phyloP scores from a whole-genome alignment of 2,329 filamentous ascomycete genomes.

The Xylaria sp. region DNA sequence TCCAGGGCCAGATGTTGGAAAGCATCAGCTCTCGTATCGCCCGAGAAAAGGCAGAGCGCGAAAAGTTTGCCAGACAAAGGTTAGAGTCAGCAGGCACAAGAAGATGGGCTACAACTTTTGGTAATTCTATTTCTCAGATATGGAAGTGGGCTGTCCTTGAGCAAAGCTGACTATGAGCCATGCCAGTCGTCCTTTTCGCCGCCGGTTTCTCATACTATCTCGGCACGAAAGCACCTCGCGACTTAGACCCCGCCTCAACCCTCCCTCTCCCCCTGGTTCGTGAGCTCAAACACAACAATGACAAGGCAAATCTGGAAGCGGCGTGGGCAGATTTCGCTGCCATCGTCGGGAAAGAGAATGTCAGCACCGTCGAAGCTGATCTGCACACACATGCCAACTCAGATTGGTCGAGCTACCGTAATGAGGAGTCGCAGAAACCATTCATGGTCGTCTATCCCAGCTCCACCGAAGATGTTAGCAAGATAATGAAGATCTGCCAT shows the following conservation, averaged over 20 bases:
- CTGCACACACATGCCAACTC: slow-evolving; percentile 67
- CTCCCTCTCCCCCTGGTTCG: slow-evolving; percentile 63
- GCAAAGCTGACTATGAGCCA: slow-evolving; percentile 14
- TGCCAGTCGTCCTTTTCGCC: slow-evolving; percentile 62
- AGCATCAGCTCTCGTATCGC: slow-evolving; percentile 65
- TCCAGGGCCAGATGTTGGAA: slow-evolving; percentile 69
- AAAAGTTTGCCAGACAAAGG: slow-evolving; percentile 58
- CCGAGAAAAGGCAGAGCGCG: slow-evolving; percentile 64
- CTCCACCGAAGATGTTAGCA: slow-evolving; percentile 78
- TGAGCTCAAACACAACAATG: slow-evolving; percentile 66
- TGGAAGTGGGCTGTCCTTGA: not conserved
- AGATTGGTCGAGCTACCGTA: slow-evolving; percentile 70
- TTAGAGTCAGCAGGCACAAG: slow-evolving; percentile 53
- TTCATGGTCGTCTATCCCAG: slow-evolving; percentile 77
- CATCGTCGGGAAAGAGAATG: slow-evolving; percentile 71
- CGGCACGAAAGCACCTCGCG: slow-evolving; percentile 64
- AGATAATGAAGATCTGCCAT: slow-evolving; percentile 81
- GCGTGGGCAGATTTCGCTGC: slow-evolving; percentile 75
- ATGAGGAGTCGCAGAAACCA: slow-evolving; percentile 60
- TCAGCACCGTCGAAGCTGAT: slow-evolving; percentile 68
- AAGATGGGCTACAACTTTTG: slow-evolving; percentile 64
- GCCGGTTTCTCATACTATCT: slow-evolving; percentile 66
- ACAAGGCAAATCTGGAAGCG: slow-evolving; percentile 72
- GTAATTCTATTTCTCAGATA: slow-evolving; percentile 50
- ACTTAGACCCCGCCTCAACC: slow-evolving; percentile 65